A percentile compares a stretch with the other conserved stretches of the same genome.
These are phyloP conservation scores for Cladosporium sp. DNA, from an alignment of 2,329 filamentous ascomycete genomes.

Conservation along the genomic window DNA sequence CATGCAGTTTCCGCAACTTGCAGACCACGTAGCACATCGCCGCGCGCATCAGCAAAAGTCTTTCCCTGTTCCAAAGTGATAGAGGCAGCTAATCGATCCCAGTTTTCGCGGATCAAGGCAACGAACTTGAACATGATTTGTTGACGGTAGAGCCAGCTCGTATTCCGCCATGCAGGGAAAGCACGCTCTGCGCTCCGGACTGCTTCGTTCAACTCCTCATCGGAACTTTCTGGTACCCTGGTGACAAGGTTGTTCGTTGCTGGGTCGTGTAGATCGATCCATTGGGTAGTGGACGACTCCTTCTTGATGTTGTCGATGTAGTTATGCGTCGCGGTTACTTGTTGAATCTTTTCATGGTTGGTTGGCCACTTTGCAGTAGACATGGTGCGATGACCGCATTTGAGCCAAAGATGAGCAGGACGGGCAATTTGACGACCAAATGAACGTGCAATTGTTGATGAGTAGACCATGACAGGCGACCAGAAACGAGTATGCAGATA, in stretches of 20 bases:
- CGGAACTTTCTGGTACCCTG: slow-evolving; percentile 77
- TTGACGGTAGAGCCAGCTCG: slow-evolving; percentile 72
- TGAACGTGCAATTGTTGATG: neutral
- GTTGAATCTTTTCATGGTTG: neutral
- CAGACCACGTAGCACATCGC: slow-evolving; percentile 77
- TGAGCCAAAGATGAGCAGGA: neutral
- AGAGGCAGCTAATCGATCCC: slow-evolving; percentile 82
- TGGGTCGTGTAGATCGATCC: slow-evolving; percentile 79
- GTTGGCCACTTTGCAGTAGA: neutral
- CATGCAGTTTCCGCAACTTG: slow-evolving; percentile 78
- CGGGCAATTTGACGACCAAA: neutral
- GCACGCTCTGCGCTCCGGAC: slow-evolving; percentile 76
- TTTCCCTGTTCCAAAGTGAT: slow-evolving; percentile 88
- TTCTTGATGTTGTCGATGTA: neutral
- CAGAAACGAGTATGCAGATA: neutral
- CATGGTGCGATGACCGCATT: neutral
- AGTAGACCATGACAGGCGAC: neutral
- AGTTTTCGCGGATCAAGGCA: slow-evolving; percentile 76
- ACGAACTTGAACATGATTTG: slow-evolving; percentile 89
- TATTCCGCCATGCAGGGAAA: slow-evolving; percentile 72
- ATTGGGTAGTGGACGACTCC: slow-evolving; percentile 46
- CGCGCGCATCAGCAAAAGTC: slow-evolving; percentile 79
- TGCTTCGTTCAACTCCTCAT: slow-evolving; percentile 72
- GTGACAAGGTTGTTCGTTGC: slow-evolving; percentile 85
- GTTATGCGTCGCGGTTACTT: neutral